A percentile compares a stretch with the other conserved stretches of the same genome.
These are phyloP conservation scores for Rubus idaeus DNA, from an alignment of 306 rosid genomes.

Conservation along the genomic window DNA sequence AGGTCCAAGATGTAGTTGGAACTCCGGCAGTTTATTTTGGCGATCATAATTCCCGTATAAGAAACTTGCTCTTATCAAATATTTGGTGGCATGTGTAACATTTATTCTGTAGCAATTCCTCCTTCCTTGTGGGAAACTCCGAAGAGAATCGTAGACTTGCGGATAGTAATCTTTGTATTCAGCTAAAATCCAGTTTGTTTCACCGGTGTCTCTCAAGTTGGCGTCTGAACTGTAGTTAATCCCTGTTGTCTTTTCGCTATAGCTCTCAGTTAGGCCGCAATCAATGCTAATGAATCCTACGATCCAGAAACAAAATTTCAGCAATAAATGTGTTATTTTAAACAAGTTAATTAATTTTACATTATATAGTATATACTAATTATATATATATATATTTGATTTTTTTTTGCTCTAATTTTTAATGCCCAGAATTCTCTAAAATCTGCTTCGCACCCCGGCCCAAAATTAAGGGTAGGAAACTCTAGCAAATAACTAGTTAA, in stretches of 20 bases:
- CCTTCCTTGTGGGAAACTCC: constrained; percentile 46
- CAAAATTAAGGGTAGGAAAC: too few relatives aligned
- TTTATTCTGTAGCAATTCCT: constrained; percentile 42
- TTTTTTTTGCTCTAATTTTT: too few relatives aligned
- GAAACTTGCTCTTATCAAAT: constrained; percentile 40
- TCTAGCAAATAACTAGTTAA: too few relatives aligned
- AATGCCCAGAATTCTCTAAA: too few relatives aligned
- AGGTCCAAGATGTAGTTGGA: constrained; percentile 37
- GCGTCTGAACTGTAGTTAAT: constrained; percentile 33
- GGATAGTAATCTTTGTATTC: not conserved
- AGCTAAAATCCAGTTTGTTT: not conserved
- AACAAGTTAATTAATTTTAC: too few relatives aligned
- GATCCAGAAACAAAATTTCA: too few relatives aligned
- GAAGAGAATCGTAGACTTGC: constrained; percentile 4
- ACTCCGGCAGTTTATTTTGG: constrained; percentile 23
- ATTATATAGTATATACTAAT: too few relatives aligned
- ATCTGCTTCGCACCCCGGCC: too few relatives aligned
- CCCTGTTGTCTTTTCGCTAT: constrained; percentile 16
- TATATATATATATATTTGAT: too few relatives aligned
- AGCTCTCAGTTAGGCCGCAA: constrained; percentile 33
- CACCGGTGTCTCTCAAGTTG: constrained; percentile 12
- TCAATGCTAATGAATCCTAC: constrained; percentile 29
- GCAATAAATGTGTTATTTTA: too few relatives aligned
- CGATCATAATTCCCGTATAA: constrained; percentile 43
- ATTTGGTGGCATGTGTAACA: constrained; percentile 24